Conservation (phyloP, 352 stramenopile species). For the Proteromonas lacertae region DNA sequence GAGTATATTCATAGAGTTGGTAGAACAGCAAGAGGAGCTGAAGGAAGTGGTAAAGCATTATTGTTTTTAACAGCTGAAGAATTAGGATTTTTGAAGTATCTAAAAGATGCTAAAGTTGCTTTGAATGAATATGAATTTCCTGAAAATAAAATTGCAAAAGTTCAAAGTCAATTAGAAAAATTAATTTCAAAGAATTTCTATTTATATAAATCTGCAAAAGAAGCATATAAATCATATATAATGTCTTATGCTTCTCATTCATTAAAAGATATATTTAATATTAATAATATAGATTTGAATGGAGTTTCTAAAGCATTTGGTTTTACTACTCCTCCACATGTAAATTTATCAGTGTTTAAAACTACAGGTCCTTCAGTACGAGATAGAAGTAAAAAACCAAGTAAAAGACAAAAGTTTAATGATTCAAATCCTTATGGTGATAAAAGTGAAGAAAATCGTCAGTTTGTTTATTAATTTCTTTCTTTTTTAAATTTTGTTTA, state of each 20-base stretch:
- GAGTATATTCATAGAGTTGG: conserved; percentile 79
- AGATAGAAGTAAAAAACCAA: too few species aligned
- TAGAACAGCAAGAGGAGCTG: conserved; percentile 33
- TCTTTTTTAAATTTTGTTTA: too few species aligned
- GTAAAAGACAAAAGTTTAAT: too few species aligned
- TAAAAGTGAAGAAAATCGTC: too few species aligned
- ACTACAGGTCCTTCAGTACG: too few species aligned
- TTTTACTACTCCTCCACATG: conserved; percentile 71
- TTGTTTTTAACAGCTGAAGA: conserved; percentile 90
- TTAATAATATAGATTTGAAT: conserved; percentile 74
- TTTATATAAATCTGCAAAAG: conserved; percentile 74
- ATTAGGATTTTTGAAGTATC: conserved; percentile 82
- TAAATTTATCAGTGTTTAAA: too few species aligned
- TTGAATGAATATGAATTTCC: conserved; percentile 98
- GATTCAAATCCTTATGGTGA: too few species aligned
- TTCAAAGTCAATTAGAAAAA: conserved; percentile 77
- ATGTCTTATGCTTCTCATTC: conserved; percentile 92
- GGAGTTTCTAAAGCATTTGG: conserved; percentile 78
- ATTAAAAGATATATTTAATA: too few species aligned
- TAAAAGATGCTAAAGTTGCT: conserved; percentile 70
- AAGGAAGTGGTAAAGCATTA: conserved; percentile 54
- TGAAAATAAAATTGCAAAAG: conserved; percentile 76
- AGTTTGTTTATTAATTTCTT: too few species aligned
- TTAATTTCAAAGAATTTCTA: conserved; percentile 98
- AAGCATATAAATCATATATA: conserved; percentile 87